Percentiles rank a stretch among this genome's conserved stretches.
Conservation (phyloP, 2,329 filamentous ascomycete species). For the Teratosphaeria zuluensis region DNA sequence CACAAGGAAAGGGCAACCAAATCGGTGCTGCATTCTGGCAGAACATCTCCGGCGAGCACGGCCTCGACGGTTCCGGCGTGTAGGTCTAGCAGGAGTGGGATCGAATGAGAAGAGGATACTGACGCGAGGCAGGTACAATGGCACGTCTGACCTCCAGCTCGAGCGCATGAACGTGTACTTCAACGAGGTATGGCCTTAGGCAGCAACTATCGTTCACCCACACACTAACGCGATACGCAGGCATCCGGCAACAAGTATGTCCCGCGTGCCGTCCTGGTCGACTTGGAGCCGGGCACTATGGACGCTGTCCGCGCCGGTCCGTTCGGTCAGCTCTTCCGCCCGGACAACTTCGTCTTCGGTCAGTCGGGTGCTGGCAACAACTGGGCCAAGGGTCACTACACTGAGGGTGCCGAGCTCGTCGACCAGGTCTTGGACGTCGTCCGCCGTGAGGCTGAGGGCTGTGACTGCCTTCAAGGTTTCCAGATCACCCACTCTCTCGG, state of each 20-base stretch:
- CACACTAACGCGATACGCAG: constrained; percentile 41
- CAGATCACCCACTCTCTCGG: constrained; percentile 99
- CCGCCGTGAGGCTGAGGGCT: constrained; percentile 95
- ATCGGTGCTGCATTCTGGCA: constrained; percentile 99
- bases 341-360: constrained; percentile 99
- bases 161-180: constrained; percentile 99
- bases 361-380: constrained; percentile 99
- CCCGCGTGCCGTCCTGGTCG: constrained; percentile 96
- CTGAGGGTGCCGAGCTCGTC: constrained; percentile 96
- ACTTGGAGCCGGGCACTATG: constrained; percentile 99
- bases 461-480: constrained; percentile 99
- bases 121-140: constrained; percentile 66
- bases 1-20: constrained; percentile 78
- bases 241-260: constrained; percentile 98
- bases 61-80: constrained; percentile 94
- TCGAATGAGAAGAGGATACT: constrained; percentile 10
- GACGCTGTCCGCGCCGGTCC: constrained; percentile 96
- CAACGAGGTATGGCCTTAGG: constrained; percentile 59
- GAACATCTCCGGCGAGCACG: constrained; percentile 61
- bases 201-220: constrained; percentile 1
- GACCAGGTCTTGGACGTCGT: constrained; percentile 98
- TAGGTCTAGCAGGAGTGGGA: constrained; percentile 42
- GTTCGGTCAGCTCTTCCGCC: constrained; percentile 98
- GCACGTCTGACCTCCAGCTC: constrained; percentile 95
- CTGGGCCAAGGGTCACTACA: constrained; percentile 99